phyloP scores from a whole-genome alignment of 805 yeast genomes.

The Saccharomycopsis lassenensis region DNA sequence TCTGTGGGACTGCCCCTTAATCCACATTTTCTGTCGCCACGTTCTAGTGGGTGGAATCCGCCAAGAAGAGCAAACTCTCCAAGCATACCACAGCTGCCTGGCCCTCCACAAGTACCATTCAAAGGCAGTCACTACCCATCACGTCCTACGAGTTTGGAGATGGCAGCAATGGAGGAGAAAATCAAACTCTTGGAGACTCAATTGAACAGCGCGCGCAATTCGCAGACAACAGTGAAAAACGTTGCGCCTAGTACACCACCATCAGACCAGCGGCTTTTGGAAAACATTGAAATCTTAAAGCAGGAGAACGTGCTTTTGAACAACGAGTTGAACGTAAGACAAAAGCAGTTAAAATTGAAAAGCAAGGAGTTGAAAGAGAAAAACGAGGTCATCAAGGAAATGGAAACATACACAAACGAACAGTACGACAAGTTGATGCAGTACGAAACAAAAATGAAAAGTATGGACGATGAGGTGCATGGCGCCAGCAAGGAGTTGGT shows the following conservation, averaged over 20 bases:
- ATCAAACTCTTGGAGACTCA: conserved; percentile 12
- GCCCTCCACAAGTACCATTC: conserved; percentile 1
- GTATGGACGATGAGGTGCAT: no score
- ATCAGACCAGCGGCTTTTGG: conserved; percentile 13
- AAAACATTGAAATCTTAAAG: conserved; percentile 12
- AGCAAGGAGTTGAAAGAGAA: conserved; percentile 4
- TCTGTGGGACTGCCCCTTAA: no score
- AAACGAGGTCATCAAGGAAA: not conserved
- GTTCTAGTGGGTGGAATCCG: no score
- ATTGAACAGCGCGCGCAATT: conserved; percentile 2
- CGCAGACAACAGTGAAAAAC: no score
- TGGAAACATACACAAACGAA: conserved; percentile 12
- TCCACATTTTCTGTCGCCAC: conserved; percentile 12
- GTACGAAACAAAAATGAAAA: conserved; percentile 4
- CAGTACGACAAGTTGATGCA: conserved; percentile 6
- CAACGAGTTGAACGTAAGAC: conserved; percentile 12
- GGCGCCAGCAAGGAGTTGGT: not conserved
- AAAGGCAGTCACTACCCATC: not conserved
- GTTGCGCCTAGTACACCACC: not conserved
- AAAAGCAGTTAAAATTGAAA: conserved; percentile 14
- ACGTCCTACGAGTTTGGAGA: conserved; percentile 10
- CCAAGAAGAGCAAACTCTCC: conserved; percentile 8
- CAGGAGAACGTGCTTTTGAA: conserved; percentile 15
- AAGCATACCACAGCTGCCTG: conserved; percentile 3
- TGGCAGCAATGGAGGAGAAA: conserved; percentile 18